Evolutionary conservation across 768 basidiomycete species (phyloP).

Genomic region (Tylopilus cervinicoccineus): DNA sequence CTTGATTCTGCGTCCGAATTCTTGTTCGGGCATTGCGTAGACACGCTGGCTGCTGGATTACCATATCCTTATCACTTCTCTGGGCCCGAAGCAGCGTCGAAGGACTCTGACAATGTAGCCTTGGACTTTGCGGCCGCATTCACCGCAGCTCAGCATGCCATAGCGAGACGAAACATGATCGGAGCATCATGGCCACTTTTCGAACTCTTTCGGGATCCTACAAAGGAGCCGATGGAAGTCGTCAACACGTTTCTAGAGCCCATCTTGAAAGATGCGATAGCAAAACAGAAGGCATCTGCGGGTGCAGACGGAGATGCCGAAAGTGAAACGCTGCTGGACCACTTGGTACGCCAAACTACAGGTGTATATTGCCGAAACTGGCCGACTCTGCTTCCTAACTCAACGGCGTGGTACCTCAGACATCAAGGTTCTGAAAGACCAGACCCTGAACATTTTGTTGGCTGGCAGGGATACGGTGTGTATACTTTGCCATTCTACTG

Average conservation of each 20-base stretch:
- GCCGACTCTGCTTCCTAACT: background rate
- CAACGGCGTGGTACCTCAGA: constrained; percentile 15
- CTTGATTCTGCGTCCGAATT: constrained; percentile 54
- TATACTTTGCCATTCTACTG: background rate
- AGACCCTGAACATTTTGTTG: constrained; percentile 41
- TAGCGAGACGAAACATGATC: constrained; percentile 25
- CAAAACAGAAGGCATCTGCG: constrained; percentile 15
- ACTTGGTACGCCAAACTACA: constrained; percentile 35
- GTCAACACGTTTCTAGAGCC: constrained; percentile 39
- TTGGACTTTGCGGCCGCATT: constrained; percentile 34
- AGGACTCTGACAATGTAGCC: constrained; percentile 9
- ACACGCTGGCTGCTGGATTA: constrained; percentile 35
- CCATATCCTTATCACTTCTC: constrained; percentile 35
- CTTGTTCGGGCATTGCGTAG: constrained; percentile 43
- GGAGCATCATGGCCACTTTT: constrained; percentile 39
- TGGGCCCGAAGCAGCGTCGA: background rate
- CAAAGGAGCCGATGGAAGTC: constrained; percentile 32
- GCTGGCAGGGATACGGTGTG: constrained; percentile 43
- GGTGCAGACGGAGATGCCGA: constrained; percentile 16
- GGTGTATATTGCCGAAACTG: constrained; percentile 22
- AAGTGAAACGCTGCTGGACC: constrained; percentile 39
- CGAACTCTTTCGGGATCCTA: constrained; percentile 34
- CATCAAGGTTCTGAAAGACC: constrained; percentile 35
- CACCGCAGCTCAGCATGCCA: constrained; percentile 29
- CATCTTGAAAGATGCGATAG: constrained; percentile 35